Percentiles rank a stretch among this genome's conserved stretches.
Evolutionary conservation across 2,329 filamentous ascomycete genomes (phyloP).

Genomic region (Fusarium sp.): DNA sequence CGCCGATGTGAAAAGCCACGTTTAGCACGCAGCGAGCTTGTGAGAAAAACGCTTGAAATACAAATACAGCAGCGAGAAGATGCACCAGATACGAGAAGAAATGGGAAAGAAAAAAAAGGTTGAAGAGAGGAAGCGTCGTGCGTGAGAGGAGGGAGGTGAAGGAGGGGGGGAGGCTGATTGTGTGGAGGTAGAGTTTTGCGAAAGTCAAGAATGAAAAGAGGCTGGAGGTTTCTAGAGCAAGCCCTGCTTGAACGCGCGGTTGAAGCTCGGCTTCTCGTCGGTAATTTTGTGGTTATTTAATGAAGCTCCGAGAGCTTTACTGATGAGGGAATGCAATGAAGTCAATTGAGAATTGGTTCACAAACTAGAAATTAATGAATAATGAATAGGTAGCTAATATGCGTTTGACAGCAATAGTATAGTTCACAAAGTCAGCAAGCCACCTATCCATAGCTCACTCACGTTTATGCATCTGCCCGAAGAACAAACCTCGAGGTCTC

Average conservation of each 20-base stretch:
- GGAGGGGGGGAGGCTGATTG: constrained; percentile 41
- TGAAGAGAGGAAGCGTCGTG: constrained; percentile 23
- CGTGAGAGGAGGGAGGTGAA: constrained; percentile 32
- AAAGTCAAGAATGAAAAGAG: constrained; percentile 44
- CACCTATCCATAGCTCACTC: too few relatives aligned
- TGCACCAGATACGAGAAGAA: constrained; percentile 25
- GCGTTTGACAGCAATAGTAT: too few relatives aligned
- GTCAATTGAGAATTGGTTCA: too few relatives aligned
- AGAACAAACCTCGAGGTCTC: too few relatives aligned
- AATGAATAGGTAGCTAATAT: too few relatives aligned
- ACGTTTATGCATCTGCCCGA: too few relatives aligned
- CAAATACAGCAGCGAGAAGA: constrained; percentile 33
- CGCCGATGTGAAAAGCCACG: constrained; percentile 49
- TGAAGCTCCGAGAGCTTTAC: constrained; percentile 3
- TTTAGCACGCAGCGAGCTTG: constrained; percentile 53
- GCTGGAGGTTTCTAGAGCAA: constrained; percentile 43
- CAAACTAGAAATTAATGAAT: too few relatives aligned
- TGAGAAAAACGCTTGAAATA: constrained; percentile 36
- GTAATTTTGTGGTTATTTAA: constrained; percentile 30
- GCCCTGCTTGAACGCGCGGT: constrained; percentile 38
- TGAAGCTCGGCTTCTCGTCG: constrained; percentile 39
- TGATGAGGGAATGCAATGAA: not conserved
- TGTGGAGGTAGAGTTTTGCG: constrained; percentile 50
- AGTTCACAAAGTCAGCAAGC: too few relatives aligned
- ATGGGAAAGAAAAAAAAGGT: constrained; percentile 22